Percentiles rank a stretch among this genome's conserved stretches.
Evolutionary conservation across 225 moss, liverwort and hornwort species (phyloP).

Genomic region (Marchantia paleacea): DNA sequence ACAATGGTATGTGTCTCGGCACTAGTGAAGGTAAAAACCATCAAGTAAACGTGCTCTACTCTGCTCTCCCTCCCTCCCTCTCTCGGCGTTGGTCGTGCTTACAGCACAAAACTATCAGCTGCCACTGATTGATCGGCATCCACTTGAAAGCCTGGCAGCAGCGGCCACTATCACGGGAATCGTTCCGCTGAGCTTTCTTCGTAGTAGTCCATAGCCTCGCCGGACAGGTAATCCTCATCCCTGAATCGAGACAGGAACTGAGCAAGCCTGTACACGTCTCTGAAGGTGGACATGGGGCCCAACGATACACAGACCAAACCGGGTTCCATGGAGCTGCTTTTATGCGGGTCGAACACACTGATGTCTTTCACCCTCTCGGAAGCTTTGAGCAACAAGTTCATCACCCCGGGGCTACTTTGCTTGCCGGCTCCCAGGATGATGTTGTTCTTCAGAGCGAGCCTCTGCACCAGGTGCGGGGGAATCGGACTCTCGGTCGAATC

Average conservation of each 20-base stretch:
- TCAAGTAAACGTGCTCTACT: too few species aligned
- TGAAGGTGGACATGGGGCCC: constrained; percentile 64
- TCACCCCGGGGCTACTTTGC: constrained; percentile 60
- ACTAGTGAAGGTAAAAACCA: neutral
- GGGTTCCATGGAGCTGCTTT: constrained; percentile 13
- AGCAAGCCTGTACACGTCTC: constrained; percentile 69
- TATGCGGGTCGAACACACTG: constrained; percentile 35
- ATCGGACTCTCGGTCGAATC: constrained; percentile 59
- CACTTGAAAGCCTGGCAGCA: neutral
- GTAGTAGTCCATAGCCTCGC: constrained; percentile 56
- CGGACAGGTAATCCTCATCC: constrained; percentile 68
- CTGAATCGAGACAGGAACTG: constrained; percentile 66
- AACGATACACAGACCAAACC: constrained; percentile 59
- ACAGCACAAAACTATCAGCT: neutral
- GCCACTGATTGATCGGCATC: neutral
- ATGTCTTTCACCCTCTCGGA: constrained; percentile 48
- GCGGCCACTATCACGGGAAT: neutral
- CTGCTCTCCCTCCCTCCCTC: neutral
- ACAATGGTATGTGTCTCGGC: neutral
- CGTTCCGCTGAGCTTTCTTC: constrained; percentile 39
- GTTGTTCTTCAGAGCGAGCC: constrained; percentile 61
- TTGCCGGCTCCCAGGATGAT: constrained; percentile 59
- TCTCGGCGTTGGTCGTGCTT: neutral
- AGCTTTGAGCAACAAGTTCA: constrained; percentile 34
- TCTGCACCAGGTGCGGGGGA: constrained; percentile 54